Conservation (phyloP, 371 early-diverging fungal genomes). For the Cladochytrium tenue region DNA sequence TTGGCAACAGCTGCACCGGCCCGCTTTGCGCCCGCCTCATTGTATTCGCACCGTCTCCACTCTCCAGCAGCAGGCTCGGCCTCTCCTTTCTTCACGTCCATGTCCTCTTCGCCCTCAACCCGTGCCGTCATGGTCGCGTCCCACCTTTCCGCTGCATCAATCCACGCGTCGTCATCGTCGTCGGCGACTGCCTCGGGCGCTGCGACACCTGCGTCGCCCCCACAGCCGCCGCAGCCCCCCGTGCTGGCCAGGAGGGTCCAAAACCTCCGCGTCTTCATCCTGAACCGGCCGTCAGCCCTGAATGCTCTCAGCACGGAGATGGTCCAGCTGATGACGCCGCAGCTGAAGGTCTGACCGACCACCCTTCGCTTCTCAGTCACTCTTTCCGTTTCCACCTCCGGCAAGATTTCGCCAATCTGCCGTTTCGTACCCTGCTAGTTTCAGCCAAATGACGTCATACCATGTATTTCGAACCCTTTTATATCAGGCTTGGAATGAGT, state of each 20-base stretch:
- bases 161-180: no score
- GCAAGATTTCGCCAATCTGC: constrained; percentile 1
- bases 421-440: constrained; percentile 8
- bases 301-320: constrained; percentile 90
- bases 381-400: neutral
- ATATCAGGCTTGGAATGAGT: constrained; percentile 89
- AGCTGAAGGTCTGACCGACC: constrained; percentile 64
- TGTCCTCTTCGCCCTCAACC: no score
- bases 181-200: no score
- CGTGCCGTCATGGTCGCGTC: no score
- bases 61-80: no score
- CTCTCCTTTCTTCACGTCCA: no score
- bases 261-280: constrained; percentile 75
- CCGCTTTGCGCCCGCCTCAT: no score
- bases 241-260: constrained; percentile 55
- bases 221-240: neutral
- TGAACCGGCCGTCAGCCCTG: constrained; percentile 85
- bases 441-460: constrained; percentile 3
- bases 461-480: no score
- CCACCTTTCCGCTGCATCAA: no score
- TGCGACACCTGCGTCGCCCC: no score
- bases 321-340: constrained; percentile 80
- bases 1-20: no score
- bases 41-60: no score
- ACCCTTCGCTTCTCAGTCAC: neutral